Percentiles rank a stretch among this genome's conserved stretches.
These are phyloP conservation scores for Primulina eburnea DNA, from an alignment of 257 asterid species.

Conservation along the genomic window DNA sequence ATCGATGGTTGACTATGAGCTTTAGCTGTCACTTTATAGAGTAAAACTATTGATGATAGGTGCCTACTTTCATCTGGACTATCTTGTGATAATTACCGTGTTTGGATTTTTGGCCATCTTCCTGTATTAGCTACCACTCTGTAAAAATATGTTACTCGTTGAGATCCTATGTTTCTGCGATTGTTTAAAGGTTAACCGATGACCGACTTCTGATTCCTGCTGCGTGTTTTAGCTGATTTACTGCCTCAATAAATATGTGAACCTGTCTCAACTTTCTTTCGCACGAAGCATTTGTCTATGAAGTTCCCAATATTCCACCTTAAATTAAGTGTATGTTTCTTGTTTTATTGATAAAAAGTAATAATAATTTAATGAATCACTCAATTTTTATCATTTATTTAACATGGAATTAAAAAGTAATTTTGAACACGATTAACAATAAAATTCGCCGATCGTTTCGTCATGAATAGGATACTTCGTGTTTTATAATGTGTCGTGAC, in stretches of 20 bases:
- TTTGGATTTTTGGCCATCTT: conserved; percentile 21
- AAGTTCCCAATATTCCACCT: neutral
- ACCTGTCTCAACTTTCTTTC: conserved; percentile 15
- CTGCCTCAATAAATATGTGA: conserved; percentile 26
- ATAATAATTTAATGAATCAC: no score
- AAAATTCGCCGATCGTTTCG: no score
- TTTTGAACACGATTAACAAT: no score
- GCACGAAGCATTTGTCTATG: neutral
- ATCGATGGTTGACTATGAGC: conserved; percentile 20
- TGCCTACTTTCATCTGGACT: conserved; percentile 25
- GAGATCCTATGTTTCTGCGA: conserved; percentile 27
- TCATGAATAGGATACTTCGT: no score
- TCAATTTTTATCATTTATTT: no score
- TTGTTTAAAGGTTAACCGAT: conserved; percentile 25
- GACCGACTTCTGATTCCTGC: conserved; percentile 24
- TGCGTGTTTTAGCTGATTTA: conserved; percentile 12
- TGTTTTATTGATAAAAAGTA: no score
- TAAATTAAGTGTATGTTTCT: no score
- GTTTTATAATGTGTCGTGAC: no score
- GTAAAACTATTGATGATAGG: conserved; percentile 21
- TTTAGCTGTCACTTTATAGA: neutral
- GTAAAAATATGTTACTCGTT: conserved; percentile 46
- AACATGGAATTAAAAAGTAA: no score
- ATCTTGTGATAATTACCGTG: conserved; percentile 1
- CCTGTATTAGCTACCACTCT: conserved; percentile 28